A percentile compares a stretch with the other conserved stretches of the same genome.
phyloP scores from a whole-genome alignment of 1,139 yeast genomes.

The Yamadazyma aaseri region DNA sequence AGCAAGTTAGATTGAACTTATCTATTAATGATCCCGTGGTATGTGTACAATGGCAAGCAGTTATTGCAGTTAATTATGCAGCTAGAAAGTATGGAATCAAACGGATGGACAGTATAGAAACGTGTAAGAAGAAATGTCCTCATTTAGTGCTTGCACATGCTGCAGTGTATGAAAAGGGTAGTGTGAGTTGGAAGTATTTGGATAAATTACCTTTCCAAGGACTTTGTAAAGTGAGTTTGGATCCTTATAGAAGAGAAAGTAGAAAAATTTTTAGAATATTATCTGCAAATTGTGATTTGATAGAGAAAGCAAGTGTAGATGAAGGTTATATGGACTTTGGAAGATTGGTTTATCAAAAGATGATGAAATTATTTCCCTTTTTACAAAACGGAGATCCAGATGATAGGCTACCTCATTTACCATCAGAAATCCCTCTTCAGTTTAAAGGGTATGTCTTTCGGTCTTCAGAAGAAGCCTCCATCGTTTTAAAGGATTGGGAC shows the following conservation, averaged over 20 bases:
- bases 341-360: slow-evolving; percentile 24
- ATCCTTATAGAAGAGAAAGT: slow-evolving; percentile 87
- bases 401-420: slow-evolving; percentile 48
- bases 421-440: slow-evolving; percentile 33
- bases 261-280: slow-evolving; percentile 72
- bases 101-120: slow-evolving; percentile 68
- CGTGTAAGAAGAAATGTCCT: slow-evolving; percentile 77
- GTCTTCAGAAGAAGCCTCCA: not conserved
- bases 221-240: slow-evolving; percentile 80
- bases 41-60: slow-evolving; percentile 88
- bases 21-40: slow-evolving; percentile 78
- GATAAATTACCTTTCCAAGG: slow-evolving; percentile 42
- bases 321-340: slow-evolving; percentile 90
- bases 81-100: slow-evolving; percentile 82
- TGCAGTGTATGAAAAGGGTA: slow-evolving; percentile 89
- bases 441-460: slow-evolving; percentile 29
- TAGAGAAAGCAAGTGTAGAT: slow-evolving; percentile 95
- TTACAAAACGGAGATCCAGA: slow-evolving; percentile 22
- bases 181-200: slow-evolving; percentile 72
- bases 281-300: slow-evolving; percentile 52
- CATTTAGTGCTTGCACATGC: slow-evolving; percentile 80
- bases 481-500: slow-evolving; percentile 69
- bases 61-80: slow-evolving; percentile 88
- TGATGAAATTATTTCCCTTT: slow-evolving; percentile 28
- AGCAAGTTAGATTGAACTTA: slow-evolving; percentile 70